Evolutionary conservation across 805 yeast genomes (phyloP), one percentile per base, ranked within the genome.

Genomic region (Suhomyces prunicola): DNA sequence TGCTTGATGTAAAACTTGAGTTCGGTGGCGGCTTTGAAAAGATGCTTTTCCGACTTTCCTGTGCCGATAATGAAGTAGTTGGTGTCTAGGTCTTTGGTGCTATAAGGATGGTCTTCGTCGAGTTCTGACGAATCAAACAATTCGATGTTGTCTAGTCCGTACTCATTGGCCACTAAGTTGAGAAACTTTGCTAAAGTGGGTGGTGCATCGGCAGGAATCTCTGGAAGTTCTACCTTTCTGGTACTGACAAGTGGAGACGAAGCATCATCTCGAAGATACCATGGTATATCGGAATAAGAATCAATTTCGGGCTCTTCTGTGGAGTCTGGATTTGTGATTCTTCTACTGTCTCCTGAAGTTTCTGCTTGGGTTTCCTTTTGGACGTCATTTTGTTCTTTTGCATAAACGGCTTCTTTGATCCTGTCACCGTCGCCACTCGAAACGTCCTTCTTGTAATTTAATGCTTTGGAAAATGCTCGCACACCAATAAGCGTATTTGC

Each of bases 11-110:
- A 76, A 26, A 75, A 74, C 48, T 81, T 73, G 39, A 91, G 69
- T 57, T 83, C 85, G 13, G 72, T 71, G 2, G 88, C 82, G 1
- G 96, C 90, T 56, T 84, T 86, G 57, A 80, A 84, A 22, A 90
- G 70, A 70, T 92, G 98, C 56, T 81, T 85, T 39, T 83, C 81
- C 29, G 92, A 83, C 65, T 85, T 87, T 4, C 96, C 97, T 0
- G 94, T 82, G 17, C 86, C 81, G 0, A 93, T 71, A 5, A 93
- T 70, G n/a, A 71, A 64, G 57, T 60, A 74, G 36, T 68, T 67
- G 19, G 65, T 58, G n/a, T 63, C 64, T 47, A 63, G 68, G 53
- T 69, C 69, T 39, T 60, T 56, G 13, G 60, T 53, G 47, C 64
- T 61, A 52, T 62, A 66, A 13, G 68, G 71, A 54, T 73, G 76